These are phyloP conservation scores for Pythium brassicae DNA, from an alignment of 352 stramenopile species.

Conservation along the genomic window DNA sequence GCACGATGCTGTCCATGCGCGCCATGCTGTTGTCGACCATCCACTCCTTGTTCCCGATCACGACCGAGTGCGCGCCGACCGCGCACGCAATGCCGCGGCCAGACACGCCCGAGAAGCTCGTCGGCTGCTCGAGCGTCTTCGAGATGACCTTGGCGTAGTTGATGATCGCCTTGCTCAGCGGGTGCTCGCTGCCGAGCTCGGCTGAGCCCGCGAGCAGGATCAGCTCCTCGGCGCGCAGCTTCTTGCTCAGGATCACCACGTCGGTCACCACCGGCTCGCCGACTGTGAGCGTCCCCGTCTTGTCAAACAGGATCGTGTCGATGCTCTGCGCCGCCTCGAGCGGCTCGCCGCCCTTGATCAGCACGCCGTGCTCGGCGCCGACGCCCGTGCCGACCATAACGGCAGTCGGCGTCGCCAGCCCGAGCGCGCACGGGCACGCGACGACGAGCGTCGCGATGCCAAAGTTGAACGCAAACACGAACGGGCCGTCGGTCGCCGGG, in stretches of 20 bases:
- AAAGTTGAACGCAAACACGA: slow-evolving; percentile 97
- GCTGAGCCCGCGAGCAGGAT: slow-evolving; percentile 88
- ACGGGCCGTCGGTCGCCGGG: slow-evolving; percentile 60
- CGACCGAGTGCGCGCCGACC: slow-evolving; percentile 69
- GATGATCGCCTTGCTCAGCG: slow-evolving; percentile 92
- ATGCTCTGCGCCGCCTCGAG: slow-evolving; percentile 92
- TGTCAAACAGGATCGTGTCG: slow-evolving; percentile 98
- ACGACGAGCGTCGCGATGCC: slow-evolving; percentile 97
- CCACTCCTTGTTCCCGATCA: slow-evolving; percentile 92
- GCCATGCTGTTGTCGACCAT: slow-evolving; percentile 76
- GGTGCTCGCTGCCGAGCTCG: slow-evolving; percentile 94
- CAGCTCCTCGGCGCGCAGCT: slow-evolving; percentile 73
- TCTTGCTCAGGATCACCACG: slow-evolving; percentile 77
- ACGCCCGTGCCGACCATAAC: slow-evolving; percentile 99
- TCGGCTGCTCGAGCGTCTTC: slow-evolving; percentile 64
- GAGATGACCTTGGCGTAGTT: slow-evolving; percentile 87
- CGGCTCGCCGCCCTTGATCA: slow-evolving; percentile 97
- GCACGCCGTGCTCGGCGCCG: slow-evolving; percentile 93
- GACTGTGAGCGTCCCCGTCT: slow-evolving; percentile 98
- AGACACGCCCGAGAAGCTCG: slow-evolving; percentile 81
- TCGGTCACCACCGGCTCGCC: slow-evolving; percentile 88
- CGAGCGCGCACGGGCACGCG: slow-evolving; percentile 98
- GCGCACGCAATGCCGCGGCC: slow-evolving; percentile 82
- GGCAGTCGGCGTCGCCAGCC: slow-evolving; percentile 96
- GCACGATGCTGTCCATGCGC: slow-evolving; percentile 64